Evolutionary conservation across 2,329 filamentous ascomycete genomes (phyloP), one percentile per base, ranked within the genome.

Genomic region (Stachybotrys echinatus): DNA sequence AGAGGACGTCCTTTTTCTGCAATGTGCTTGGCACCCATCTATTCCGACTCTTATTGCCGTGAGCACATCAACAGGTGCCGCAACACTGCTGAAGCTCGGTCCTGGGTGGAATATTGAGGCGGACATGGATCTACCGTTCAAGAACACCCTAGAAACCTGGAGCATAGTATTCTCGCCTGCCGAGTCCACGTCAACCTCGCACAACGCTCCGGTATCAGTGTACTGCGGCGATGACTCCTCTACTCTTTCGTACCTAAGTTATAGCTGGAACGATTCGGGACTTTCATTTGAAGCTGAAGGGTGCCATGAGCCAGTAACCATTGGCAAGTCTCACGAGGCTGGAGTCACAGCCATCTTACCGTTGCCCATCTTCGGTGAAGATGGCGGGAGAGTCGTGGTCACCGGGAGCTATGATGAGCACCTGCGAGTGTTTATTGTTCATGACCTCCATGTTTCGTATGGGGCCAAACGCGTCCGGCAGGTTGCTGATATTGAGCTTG

Each of bases 351-450:
- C 89, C 2, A 94, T 97, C 48, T 68, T 96, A 3, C 89, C 91
- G 0, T 70, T 95, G 3, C 62, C 75, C 1, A 19, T 72, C 3
- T 59, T 65, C 2, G 57, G 63, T 0, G 56, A 64, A 8, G 71
- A 77, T 8, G 71, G 72, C 3, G 74, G 75, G 1, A 73, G 76
- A 4, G 61, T 94, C 5, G 67, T 95, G 3, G 61, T 96, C 3
- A 96, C 92, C 0, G 94, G 94, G 4, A 95, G 89, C 62, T 99
- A 97, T 62, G 94, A 97, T 60, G 92, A 97, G 59, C 75, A 78
- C 53, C 73, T 97, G 18, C 81, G 92, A 12, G 74, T 96, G 2
- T 77, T 88, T 45, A 65, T 76, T 1, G 69, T 82, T 12, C 64
- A 70, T 22, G 69, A 74, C 12, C 65, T 69, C 3, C 58, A 70